phyloP scores from a whole-genome alignment of 2,329 filamentous ascomycete genomes.

The Cladobotryum protrusum region DNA sequence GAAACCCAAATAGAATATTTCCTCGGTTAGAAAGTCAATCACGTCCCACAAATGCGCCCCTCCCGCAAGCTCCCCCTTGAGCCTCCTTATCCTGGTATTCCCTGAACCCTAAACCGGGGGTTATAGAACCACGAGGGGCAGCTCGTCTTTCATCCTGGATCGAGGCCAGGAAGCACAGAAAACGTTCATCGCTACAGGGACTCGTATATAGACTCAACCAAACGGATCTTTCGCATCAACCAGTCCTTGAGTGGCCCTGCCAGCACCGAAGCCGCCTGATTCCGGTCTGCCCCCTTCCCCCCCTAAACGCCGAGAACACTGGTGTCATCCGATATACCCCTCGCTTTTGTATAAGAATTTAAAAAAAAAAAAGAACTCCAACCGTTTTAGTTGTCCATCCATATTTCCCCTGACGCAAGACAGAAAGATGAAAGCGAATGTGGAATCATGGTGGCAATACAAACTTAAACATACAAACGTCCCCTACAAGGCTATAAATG shows the following conservation, averaged over 20 bases:
- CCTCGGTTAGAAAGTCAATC: constrained; percentile 2
- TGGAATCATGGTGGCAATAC: neutral
- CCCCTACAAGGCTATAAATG: constrained; percentile 20
- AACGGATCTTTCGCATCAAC: too few species aligned
- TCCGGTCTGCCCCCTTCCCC: neutral
- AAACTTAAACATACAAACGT: constrained; percentile 20
- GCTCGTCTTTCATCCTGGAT: too few species aligned
- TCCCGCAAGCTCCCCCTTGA: neutral
- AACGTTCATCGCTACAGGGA: too few species aligned
- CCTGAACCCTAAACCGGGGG: neutral
- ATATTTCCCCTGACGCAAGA: constrained; percentile 13
- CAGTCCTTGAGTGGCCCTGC: too few species aligned
- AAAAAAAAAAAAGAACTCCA: constrained; percentile 20
- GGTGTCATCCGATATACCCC: constrained; percentile 2
- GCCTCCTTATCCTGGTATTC: constrained; percentile 4
- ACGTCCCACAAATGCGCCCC: constrained; percentile 7
- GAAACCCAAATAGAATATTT: constrained; percentile 5
- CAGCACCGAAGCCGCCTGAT: neutral
- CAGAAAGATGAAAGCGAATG: constrained; percentile 13
- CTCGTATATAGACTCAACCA: neutral
- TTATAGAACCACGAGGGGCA: too few species aligned
- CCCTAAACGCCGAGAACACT: constrained; percentile 1
- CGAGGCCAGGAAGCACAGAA: too few species aligned
- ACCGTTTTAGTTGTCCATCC: constrained; percentile 22
- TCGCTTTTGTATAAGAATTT: constrained; percentile 10